These are phyloP conservation scores for Trichoderma asperelloides DNA, from an alignment of 495 filamentous ascomycete species.

Conservation along the genomic window DNA sequence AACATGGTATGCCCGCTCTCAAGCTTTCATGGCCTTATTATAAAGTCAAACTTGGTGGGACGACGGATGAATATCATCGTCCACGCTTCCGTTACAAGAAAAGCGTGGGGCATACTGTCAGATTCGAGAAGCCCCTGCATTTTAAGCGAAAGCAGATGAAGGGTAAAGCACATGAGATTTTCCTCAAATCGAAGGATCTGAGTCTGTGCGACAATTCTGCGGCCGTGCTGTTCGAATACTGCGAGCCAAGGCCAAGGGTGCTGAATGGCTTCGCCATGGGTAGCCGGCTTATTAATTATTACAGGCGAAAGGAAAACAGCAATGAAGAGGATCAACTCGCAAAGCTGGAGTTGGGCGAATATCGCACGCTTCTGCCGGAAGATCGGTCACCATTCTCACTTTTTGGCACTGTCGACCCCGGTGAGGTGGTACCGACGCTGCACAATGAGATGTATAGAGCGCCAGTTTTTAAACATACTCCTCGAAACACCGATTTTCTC, in stretches of 20 bases:
- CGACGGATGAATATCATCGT: conserved; percentile 84
- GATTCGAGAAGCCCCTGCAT: conserved; percentile 50
- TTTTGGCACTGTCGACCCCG: conserved; percentile 86
- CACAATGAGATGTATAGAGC: conserved; percentile 94
- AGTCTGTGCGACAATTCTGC: conserved; percentile 81
- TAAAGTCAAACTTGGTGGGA: conserved; percentile 67
- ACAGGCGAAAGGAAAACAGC: conserved; percentile 74
- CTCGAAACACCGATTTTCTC: conserved; percentile 78
- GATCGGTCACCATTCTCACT: conserved; percentile 93
- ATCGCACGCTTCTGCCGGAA: conserved; percentile 74
- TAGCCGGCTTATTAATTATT: conserved; percentile 89
- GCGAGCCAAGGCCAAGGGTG: conserved; percentile 82
- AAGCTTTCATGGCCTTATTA: conserved; percentile 93
- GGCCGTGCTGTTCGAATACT: conserved; percentile 84
- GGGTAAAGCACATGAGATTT: conserved; percentile 66
- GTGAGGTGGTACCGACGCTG: conserved; percentile 77
- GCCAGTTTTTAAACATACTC: conserved; percentile 79
- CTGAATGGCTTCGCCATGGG: conserved; percentile 98
- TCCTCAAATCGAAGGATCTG: conserved; percentile 64
- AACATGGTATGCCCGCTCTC: conserved; percentile 85
- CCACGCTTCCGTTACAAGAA: conserved; percentile 54
- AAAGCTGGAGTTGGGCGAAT: conserved; percentile 65
- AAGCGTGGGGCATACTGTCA: conserved; percentile 40
- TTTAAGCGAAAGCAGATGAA: conserved; percentile 75
- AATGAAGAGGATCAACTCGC: conserved; percentile 54